A percentile compares a stretch with the other conserved stretches of the same genome.
Conservation (phyloP, 2,329 filamentous ascomycete genomes). For the Penicillium sp. region DNA sequence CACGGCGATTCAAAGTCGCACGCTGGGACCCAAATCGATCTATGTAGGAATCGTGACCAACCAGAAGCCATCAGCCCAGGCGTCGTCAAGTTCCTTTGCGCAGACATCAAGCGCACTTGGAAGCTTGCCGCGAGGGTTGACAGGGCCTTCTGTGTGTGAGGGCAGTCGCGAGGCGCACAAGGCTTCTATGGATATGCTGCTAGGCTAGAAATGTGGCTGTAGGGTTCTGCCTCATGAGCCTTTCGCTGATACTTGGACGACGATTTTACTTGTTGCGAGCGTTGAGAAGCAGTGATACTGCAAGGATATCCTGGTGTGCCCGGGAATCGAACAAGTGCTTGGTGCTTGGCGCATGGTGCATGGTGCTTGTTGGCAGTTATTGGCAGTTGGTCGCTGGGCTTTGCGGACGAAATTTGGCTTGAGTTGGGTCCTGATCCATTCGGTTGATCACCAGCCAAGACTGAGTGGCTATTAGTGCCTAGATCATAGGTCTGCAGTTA, state of each 20-base stretch:
- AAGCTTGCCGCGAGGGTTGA: background rate
- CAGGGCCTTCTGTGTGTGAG: background rate
- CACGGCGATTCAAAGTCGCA: background rate
- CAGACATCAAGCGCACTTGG: background rate
- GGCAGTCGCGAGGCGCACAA: background rate
- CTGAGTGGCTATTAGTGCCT: conserved; percentile 12
- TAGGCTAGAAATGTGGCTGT: too few relatives aligned
- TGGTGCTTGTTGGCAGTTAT: background rate
- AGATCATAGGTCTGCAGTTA: conserved; percentile 6
- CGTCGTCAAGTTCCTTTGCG: background rate
- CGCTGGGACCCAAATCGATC: background rate
- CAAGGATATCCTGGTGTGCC: background rate
- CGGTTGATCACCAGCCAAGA: background rate
- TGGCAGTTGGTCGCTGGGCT: background rate
- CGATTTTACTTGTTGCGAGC: background rate
- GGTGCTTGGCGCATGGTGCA: background rate
- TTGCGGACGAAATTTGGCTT: background rate
- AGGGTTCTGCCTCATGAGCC: too few relatives aligned
- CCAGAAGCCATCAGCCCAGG: background rate
- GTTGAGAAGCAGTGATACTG: background rate
- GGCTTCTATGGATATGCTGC: too few relatives aligned
- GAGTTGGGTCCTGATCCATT: background rate
- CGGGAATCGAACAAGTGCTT: background rate
- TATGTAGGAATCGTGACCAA: background rate
- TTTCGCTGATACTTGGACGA: too few relatives aligned